phyloP scores from a whole-genome alignment of 257 asterid genomes.

The Penstemon davidsonii region DNA sequence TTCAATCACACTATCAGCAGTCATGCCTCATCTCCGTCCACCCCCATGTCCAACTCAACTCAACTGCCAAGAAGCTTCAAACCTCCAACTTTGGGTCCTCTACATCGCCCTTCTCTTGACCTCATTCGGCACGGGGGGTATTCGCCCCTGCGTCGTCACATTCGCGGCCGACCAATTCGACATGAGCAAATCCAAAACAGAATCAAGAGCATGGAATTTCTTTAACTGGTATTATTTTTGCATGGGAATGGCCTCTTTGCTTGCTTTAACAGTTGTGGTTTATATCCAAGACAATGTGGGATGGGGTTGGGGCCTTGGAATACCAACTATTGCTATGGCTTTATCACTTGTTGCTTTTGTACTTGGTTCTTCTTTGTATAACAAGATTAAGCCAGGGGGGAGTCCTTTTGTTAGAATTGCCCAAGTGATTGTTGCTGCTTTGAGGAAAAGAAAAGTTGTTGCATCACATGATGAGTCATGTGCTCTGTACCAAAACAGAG shows the following conservation, averaged over 20 bases:
- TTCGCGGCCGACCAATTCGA: conserved; percentile 89
- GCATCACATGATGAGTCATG: conserved; percentile 33
- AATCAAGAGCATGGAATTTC: conserved; percentile 63
- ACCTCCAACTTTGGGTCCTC: conserved; percentile 56
- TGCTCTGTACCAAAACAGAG: conserved; percentile 55
- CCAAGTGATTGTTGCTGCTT: conserved; percentile 70
- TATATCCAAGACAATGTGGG: conserved; percentile 78
- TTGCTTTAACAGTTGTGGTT: conserved; percentile 74
- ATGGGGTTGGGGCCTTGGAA: conserved; percentile 94
- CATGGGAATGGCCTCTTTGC: conserved; percentile 66
- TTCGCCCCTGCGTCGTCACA: conserved; percentile 75
- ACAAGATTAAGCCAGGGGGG: conserved; percentile 68
- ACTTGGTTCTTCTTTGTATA: conserved; percentile 57
- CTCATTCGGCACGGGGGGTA: conserved; percentile 75
- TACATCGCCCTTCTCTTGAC: conserved; percentile 61
- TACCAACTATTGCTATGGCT: conserved; percentile 77
- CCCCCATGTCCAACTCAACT: conserved; percentile 72
- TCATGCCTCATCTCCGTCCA: conserved; percentile 69
- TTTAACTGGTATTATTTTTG: conserved; percentile 79
- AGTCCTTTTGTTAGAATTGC: conserved; percentile 70
- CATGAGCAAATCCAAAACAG: conserved; percentile 52
- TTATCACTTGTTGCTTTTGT: conserved; percentile 54
- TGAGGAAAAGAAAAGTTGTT: conserved; percentile 44
- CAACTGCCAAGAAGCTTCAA: conserved; percentile 74
- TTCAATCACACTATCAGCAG: conserved; percentile 58